Base-by-base conservation (phyloP, 2,329 filamentous ascomycete genomes). In the Botrytis cinerea region DNA sequence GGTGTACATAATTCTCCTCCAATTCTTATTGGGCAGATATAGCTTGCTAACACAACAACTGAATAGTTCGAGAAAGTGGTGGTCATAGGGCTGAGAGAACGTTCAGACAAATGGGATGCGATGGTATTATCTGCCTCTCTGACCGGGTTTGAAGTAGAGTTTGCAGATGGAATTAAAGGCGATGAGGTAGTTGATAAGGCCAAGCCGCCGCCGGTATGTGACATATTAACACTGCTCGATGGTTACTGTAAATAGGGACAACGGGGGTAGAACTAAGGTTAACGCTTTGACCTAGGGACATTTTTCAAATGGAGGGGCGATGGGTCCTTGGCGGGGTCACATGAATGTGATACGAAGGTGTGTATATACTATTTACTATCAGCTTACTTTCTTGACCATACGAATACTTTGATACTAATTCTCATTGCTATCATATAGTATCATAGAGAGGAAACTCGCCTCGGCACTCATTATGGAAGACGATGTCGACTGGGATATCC, bases 31-130 rank as follows among this genome's bases (percentile, higher is more conserved):
- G 9, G 25, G 4, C 28, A 18, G n/a, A 20, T 35, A 22, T 54
- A 10, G 38, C 64, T 68, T 28, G 46, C 25, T 68, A 28, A 68
- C 9, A 32, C 48, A 18, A 18, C 16, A 16, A 9, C 7, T 9
- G 16, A 32, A 9, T 35, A 77, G 76, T 86, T 86, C 74, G 79
- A 85, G 70, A 83, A 84, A 70, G 80, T 86, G 48, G 84, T 85
- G 68, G 83, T 85, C 48, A 81, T 87, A 63, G 83, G 84, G 12
- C 79, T 87, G 20, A 83, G 84, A 6, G 81, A 83, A 54, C 82
- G 86, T 57, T 83, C 82, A 4, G 85, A 87, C 77, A 86, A 85
- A 75, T 83, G 84, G 43, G 86, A 87, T 81, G 83, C 83, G 1
- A 78, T 87, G 20, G 79, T 82, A 1, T 78, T 87, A 16, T 81